Conservation (phyloP, 2,329 filamentous ascomycete genomes). For the Dryadomyces quercivorus region DNA sequence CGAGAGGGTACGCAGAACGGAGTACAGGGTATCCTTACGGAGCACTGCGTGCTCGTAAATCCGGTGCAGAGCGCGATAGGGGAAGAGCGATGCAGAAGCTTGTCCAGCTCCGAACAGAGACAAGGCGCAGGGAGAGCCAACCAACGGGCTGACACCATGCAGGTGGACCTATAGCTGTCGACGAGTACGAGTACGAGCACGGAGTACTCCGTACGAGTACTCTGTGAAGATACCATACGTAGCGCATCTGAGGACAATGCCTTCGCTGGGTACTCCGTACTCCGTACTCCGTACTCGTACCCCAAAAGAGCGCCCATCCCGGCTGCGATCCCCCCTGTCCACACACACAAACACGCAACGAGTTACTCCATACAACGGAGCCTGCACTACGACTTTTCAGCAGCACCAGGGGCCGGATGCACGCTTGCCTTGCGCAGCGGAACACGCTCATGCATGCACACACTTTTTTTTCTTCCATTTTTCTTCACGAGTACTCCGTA, state of each 20-base stretch:
- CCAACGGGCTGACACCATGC: no score
- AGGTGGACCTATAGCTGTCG: not conserved
- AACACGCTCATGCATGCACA: conserved; percentile 4
- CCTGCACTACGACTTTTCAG: not conserved
- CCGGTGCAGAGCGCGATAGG: no score
- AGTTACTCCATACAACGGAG: not conserved
- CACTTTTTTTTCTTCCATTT: not conserved
- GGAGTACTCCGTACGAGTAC: not conserved
- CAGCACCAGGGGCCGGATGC: not conserved
- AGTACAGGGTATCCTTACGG: no score
- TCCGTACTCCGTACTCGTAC: not conserved
- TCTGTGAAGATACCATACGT: no score
- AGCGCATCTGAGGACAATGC: no score
- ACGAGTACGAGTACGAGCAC: not conserved
- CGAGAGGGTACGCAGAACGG: no score
- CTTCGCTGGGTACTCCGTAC: no score
- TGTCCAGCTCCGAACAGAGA: not conserved
- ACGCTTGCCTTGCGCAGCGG: not conserved
- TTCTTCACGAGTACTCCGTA: not conserved
- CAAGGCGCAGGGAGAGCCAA: no score
- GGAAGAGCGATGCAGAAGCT: not conserved
- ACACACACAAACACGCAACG: not conserved
- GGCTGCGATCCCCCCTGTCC: not conserved
- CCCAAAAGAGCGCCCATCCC: not conserved
- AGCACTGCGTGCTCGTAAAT: not conserved